Base-by-base conservation (phyloP, 202 grass and related monocot genomes). In the Bolboschoenoplectus hybrid region DNA sequence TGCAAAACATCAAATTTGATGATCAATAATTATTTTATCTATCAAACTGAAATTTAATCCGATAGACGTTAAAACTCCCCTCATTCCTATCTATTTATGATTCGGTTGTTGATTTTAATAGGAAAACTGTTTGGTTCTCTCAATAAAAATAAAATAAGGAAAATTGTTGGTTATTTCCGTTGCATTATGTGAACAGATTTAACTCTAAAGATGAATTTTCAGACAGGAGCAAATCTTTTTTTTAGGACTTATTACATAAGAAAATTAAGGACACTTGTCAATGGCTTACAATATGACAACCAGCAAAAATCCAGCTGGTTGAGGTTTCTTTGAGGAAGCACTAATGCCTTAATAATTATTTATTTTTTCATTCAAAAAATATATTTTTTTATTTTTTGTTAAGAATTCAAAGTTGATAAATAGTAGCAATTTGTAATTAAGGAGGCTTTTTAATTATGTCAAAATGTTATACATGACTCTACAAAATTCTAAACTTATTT, bases 401-500 rank as follows among this genome's bases (percentile, higher is more conserved):
- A 64, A 34, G 1, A 34, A 11, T 34, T 0, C 11, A 35, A 72
- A 72, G 10, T 19, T 46, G 3, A 80, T 43, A 60, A 26, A 57
- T 61, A 80, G 49, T 74, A 8, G 2, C 53, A 14, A 14, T 38
- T 3, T 10, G 1, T 6, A 53, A 55, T 36, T 76, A 38, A 26
- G 3, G 32, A 16, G 16, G 9, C 16, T 44, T 67, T n/a, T 72
- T 63, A 0, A 26, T 66, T 73, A 12, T 74, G 45, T 50, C 17
- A 11, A 58, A 9, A 71, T 71, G 16, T 71, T 71, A 44, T 71
- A 71, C 19, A 11, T 9, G 17, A 43, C 0, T 46, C 9, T 36
- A 76, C 1, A 76, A 74, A 76, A 73, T 53, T 76, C 13, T 13
- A 17, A 76, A 76, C 2, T 76, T 76, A 16, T n/a, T 9, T 17